Base-by-base conservation (phyloP, 345 rosid species). In the Acer yangbiense region DNA sequence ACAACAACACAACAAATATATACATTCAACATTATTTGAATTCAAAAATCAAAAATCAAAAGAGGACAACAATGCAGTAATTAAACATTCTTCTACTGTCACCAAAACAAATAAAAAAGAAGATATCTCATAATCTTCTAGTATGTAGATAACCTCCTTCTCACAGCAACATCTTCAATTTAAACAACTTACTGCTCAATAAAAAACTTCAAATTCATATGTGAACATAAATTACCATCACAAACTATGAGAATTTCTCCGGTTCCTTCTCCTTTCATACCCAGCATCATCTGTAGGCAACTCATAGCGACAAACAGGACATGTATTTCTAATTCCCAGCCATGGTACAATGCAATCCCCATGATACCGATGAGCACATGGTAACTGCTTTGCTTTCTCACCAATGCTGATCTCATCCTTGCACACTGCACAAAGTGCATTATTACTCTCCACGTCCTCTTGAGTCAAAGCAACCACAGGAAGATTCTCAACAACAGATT, bases 281-380 rank as follows among this genome's bases (percentile, higher is more conserved):
- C 90, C 94, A 73, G 82, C 82, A 82, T 92, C 92, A 80, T 92
- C 97, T 1, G 99, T 92, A 72, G 95, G 97, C 80, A 95, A 80
- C 86, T 95, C 98, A 76, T 83, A 84, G 44, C 98, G 88, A 82
- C 98, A 95, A 76, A 95, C 94, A 20, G 98, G 99, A 63, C 99
- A 95, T 11, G 99, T 91, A 74, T 92, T 95, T 87, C 96, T 88
- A n/a, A 93, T 90, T 62, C 81, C 79, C 44, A 95, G 87, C 99
- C 99, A 95, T 8, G 93, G 95, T 27, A 90, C 21, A 60, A 95
- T 95, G 83, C 99, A 95, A 6, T 92, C 92, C 20, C 91, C 90
- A 79, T 95, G 99, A 82, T 91, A 95, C 77, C 84, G 70, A 82
- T 95, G 99, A 54, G 74, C 71, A 79, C 98, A 93, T 16, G 99